phyloP scores from a whole-genome alignment of 352 stramenopile genomes.

The Globisporangium emineosum region DNA sequence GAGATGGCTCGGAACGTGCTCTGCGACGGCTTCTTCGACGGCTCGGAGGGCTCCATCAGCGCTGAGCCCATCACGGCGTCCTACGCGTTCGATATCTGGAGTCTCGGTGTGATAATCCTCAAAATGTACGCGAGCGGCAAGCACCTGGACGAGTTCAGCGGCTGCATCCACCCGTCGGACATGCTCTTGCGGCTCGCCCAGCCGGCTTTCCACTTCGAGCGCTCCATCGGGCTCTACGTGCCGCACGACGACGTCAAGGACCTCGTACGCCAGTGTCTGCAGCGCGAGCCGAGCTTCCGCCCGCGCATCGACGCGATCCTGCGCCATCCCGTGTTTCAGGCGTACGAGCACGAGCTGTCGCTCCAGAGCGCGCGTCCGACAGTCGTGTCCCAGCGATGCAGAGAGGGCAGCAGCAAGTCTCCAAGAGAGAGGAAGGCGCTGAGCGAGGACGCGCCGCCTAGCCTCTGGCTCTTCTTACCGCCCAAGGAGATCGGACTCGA shows the following conservation, averaged over 20 bases:
- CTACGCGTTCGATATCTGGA: conserved; percentile 58
- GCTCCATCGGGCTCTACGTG: conserved; percentile 48
- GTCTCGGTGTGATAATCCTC: conserved; percentile 51
- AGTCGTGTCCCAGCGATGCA: neutral
- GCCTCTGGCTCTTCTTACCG: conserved; percentile 62
- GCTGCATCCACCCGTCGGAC: conserved; percentile 26
- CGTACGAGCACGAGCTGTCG: conserved; percentile 22
- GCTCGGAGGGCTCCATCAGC: conserved; percentile 12
- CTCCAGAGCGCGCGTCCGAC: conserved; percentile 5
- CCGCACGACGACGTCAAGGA: conserved; percentile 41
- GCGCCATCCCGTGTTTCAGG: conserved; percentile 36
- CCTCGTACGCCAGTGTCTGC: conserved; percentile 40
- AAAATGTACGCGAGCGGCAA: conserved; percentile 48
- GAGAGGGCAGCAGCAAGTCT: neutral
- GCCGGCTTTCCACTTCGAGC: conserved; percentile 34
- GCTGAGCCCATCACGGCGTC: conserved; percentile 14
- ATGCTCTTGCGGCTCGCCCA: conserved; percentile 34
- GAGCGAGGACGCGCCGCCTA: conserved; percentile 39
- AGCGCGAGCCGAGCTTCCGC: conserved; percentile 30
- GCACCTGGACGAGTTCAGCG: conserved; percentile 46
- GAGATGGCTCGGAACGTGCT: conserved; percentile 44
- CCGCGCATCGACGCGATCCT: conserved; percentile 36
- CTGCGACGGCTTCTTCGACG: conserved; percentile 18
- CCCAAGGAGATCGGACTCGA: conserved; percentile 36
- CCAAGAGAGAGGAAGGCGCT: neutral